phyloP scores from a whole-genome alignment of 495 filamentous ascomycete species.

The Penicillium desertorum region DNA sequence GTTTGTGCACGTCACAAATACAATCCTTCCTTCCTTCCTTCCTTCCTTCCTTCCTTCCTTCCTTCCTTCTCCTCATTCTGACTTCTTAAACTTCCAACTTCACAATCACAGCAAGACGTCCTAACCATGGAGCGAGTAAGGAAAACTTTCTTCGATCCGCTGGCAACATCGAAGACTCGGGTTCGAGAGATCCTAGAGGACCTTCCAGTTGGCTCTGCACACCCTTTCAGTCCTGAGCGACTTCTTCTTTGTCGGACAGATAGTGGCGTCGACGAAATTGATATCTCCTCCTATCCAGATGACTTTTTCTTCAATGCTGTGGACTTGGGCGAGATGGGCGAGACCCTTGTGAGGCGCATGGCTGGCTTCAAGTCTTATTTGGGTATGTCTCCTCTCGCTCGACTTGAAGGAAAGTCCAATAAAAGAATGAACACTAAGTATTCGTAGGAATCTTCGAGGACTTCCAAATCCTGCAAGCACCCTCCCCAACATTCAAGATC shows the following conservation, averaged over 20 bases:
- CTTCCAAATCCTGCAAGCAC: slow-evolving; percentile 26
- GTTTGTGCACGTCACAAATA: not conserved
- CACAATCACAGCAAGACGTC: not conserved
- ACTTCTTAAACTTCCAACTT: not conserved
- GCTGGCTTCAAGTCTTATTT: slow-evolving; percentile 15
- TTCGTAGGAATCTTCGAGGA: slow-evolving; percentile 21
- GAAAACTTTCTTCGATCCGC: slow-evolving; percentile 28
- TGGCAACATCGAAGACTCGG: slow-evolving; percentile 23
- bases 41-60: too few species aligned
- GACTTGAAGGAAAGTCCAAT: not conserved
- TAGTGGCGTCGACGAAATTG: slow-evolving; percentile 25
- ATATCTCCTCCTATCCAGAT: slow-evolving; percentile 28
- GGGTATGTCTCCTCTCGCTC: slow-evolving; percentile 13
- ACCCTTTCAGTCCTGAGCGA: slow-evolving; percentile 29
- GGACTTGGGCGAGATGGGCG: slow-evolving; percentile 28
- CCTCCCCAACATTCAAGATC: slow-evolving; percentile 25
- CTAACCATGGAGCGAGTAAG: slow-evolving; percentile 23
- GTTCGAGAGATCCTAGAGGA: slow-evolving; percentile 20
- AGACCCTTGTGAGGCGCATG: slow-evolving; percentile 25
- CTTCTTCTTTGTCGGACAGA: slow-evolving; percentile 28
- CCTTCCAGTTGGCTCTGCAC: slow-evolving; percentile 29
- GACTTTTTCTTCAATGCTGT: slow-evolving; percentile 30
- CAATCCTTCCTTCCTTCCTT: not conserved
- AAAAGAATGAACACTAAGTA: not conserved
- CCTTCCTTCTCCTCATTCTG: not conserved